Conservation (phyloP, 228 moss, liverwort and hornwort genomes). For the Sphagnum magellanicum region DNA sequence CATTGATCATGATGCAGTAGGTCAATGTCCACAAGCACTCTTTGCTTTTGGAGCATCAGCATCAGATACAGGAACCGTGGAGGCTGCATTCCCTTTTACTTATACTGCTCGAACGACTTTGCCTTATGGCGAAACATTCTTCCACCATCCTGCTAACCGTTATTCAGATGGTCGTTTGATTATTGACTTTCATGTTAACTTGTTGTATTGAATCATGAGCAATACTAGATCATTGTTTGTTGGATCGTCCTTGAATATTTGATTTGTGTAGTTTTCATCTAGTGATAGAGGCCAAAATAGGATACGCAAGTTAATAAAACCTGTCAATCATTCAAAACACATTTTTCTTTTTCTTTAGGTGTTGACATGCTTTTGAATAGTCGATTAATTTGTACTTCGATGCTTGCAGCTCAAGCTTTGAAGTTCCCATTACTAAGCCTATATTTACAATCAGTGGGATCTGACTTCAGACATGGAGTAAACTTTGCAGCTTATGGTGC, state of each 20-base stretch:
- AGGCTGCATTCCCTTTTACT: neutral
- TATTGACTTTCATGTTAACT: neutral
- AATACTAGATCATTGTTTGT: too few species aligned
- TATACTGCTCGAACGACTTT: neutral
- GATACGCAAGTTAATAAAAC: neutral
- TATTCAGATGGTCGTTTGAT: neutral
- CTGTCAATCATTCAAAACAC: neutral
- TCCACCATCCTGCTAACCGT: neutral
- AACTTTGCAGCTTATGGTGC: constrained; percentile 36
- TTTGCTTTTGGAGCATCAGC: neutral
- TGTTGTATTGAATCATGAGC: neutral
- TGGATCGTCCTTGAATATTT: too few species aligned
- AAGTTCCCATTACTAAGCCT: constrained; percentile 27
- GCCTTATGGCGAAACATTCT: neutral
- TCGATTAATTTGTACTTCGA: neutral
- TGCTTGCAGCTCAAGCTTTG: constrained; percentile 31
- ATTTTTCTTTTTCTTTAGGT: neutral
- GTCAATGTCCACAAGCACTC: neutral
- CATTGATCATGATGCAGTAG: too few species aligned
- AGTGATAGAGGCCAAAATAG: neutral
- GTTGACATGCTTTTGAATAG: neutral
- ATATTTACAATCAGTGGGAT: constrained; percentile 15
- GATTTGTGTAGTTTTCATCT: too few species aligned
- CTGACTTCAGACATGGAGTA: constrained; percentile 25
- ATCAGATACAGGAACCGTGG: neutral